These are phyloP conservation scores for Cladophialophora carrionii DNA, from an alignment of 2,329 filamentous ascomycete species.

Conservation along the genomic window DNA sequence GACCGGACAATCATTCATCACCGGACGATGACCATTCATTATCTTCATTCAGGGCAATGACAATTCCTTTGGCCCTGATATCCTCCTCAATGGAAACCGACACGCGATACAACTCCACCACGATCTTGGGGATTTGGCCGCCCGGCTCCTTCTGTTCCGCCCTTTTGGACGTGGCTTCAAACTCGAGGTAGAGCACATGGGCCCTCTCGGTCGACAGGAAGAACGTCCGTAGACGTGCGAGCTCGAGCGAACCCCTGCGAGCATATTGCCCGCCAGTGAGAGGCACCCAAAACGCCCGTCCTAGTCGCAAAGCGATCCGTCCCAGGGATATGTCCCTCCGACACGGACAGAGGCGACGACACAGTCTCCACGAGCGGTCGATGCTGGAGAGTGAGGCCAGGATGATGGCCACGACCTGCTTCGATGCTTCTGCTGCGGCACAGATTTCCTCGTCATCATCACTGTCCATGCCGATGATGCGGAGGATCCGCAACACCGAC, in stretches of 20 bases:
- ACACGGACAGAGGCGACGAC: conserved; percentile 1
- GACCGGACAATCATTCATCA: background rate
- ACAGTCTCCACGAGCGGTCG: background rate
- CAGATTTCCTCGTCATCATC: background rate
- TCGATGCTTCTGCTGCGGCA: background rate
- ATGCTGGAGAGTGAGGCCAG: background rate
- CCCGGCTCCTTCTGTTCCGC: background rate
- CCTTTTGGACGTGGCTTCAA: conserved; percentile 2
- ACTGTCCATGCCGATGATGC: conserved; percentile 6
- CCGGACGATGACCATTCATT: background rate
- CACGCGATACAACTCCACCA: background rate
- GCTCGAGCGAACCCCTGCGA: conserved; percentile 2
- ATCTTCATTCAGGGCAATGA: background rate
- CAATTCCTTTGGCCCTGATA: background rate
- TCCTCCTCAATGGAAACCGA: background rate
- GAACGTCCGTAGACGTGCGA: conserved; percentile 6
- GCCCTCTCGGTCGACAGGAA: background rate
- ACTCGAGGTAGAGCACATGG: background rate
- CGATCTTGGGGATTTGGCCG: conserved; percentile 3
- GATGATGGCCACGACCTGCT: background rate
- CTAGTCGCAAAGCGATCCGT: conserved; percentile 1
- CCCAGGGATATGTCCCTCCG: background rate
- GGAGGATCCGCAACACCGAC: background rate
- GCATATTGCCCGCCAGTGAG: conserved; percentile 3
- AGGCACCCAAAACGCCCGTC: conserved; percentile 1